Percentiles rank a stretch among this genome's conserved stretches.
Conservation (phyloP, 345 rosid genomes). For the Citrus glauca region DNA sequence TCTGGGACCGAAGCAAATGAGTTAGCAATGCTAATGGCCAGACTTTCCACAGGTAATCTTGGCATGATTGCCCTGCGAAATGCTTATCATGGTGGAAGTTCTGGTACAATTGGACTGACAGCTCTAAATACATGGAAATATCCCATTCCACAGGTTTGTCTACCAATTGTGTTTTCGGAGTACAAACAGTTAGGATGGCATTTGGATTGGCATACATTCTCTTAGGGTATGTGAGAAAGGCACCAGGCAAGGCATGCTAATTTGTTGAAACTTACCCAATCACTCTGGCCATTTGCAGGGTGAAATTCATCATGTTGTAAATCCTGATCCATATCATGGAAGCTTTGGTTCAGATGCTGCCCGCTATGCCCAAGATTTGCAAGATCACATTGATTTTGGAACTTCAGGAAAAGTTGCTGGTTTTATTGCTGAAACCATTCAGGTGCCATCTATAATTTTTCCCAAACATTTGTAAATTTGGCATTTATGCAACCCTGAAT, state of each 20-base stretch:
- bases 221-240: not conserved
- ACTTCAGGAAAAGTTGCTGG: slow-evolving; percentile 92
- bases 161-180: not conserved
- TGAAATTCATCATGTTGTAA: slow-evolving; percentile 83
- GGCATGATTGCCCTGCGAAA: slow-evolving; percentile 89
- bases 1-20: slow-evolving; percentile 97
- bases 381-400: slow-evolving; percentile 91
- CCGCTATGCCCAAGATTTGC: slow-evolving; percentile 77
- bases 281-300: slow-evolving; percentile 46
- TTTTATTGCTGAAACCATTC: slow-evolving; percentile 89
- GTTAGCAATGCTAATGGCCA: slow-evolving; percentile 91
- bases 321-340: slow-evolving; percentile 92
- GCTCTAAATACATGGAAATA: slow-evolving; percentile 95
- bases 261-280: not conserved
- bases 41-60: slow-evolving; percentile 75
- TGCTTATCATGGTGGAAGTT: slow-evolving; percentile 97
- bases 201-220: not conserved
- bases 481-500: not conserved
- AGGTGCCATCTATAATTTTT: slow-evolving; percentile 37
- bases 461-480: not conserved
- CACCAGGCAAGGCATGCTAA: not conserved
- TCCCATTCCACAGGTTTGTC: slow-evolving; percentile 78
- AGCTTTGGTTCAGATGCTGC: slow-evolving; percentile 77
- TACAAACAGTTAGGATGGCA: not conserved
- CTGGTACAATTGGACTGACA: slow-evolving; percentile 81